Evolutionary conservation across 139 green algal genomes (phyloP), one percentile per base, ranked within the genome.

Genomic region (Chlorella sp.): DNA sequence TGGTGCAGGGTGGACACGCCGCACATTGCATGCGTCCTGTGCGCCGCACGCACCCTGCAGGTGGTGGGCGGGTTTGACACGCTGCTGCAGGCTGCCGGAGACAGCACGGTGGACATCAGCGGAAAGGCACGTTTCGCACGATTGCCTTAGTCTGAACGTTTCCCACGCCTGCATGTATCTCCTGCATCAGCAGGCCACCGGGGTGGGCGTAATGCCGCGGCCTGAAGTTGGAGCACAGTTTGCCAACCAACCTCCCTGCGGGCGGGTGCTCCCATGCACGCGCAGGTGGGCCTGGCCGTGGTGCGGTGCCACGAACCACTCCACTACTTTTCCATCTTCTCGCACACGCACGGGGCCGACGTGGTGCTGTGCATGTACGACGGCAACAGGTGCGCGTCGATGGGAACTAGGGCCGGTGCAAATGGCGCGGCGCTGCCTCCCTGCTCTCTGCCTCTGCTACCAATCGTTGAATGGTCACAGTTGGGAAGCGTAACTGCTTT

Each of bases 301-400:
- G 33, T 91, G n/a, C 70, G 51, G 1, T 65, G 75, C 14, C 80
- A 76, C 3, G 80, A 86, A 65, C 84, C 86, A 0, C 73, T 88
- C 30, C 86, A 91, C 79, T 93, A 91, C 74, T 88, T 88, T 75
- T 71, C 70, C 42, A 67, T 88, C 4, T 90, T 90, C 80, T 79
- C 65, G 49, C 76, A 85, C 70, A 84, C 80, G 5, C 63, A 82
- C 3, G 86, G 85, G 10, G 78, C 59, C n/a, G 88, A 93, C 70
- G 80, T 81, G 2, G 82, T 91, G 73, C 75, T 87, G 23, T 80
- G 42, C 23, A 75, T 84, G 77, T 87, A 83, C 55, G 82, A 84
- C 59, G 67, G 35, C 4, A 75, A 82, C 36, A 73, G 81, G 22
- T 72, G 17, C 10, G 27, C 22, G 27, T 34, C 3, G 3, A 27